Conservation (phyloP, 2,329 filamentous ascomycete species). For the Teratosphaeria zuluensis region DNA sequence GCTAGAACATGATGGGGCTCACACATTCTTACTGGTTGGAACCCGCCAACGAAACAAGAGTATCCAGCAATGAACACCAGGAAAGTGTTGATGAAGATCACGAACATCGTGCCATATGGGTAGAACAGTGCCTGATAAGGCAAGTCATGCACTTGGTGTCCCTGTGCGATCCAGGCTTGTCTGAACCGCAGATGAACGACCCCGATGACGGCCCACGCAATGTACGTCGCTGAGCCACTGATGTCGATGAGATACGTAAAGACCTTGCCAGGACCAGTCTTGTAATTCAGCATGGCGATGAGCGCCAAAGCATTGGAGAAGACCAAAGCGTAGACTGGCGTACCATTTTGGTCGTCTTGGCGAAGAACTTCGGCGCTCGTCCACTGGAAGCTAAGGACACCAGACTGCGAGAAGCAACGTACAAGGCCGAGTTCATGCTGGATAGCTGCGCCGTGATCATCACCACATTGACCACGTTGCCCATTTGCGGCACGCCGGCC, state of each 20-base stretch:
- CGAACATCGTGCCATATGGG: constrained; percentile 56
- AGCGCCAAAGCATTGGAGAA: constrained; percentile 4
- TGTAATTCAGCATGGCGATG: constrained; percentile 5
- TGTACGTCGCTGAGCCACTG: constrained; percentile 5
- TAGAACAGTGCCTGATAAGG: constrained; percentile 50
- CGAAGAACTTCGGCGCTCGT: constrained; percentile 6
- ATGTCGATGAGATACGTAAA: background rate
- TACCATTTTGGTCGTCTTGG: constrained; percentile 5
- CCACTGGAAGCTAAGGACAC: constrained; percentile 5
- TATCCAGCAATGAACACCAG: constrained; percentile 57
- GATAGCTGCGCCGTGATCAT: background rate
- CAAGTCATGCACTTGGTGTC: constrained; percentile 3
- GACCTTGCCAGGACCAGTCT: background rate
- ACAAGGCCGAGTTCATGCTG: background rate
- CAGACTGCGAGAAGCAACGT: constrained; percentile 5
- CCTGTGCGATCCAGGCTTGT: constrained; percentile 6
- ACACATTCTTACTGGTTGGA: constrained; percentile 2
- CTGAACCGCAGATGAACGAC: constrained; percentile 2
- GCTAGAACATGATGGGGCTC: background rate
- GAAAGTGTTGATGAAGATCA: constrained; percentile 60
- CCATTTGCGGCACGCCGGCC: constrained; percentile 7
- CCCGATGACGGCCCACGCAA: constrained; percentile 6
- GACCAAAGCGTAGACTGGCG: constrained; percentile 4
- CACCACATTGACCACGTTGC: constrained; percentile 6
- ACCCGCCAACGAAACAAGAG: constrained; percentile 27